Percentiles rank a stretch among this genome's conserved stretches.
These are phyloP conservation scores for Eustoma russellianum DNA, from an alignment of 257 asterid species.

Conservation along the genomic window DNA sequence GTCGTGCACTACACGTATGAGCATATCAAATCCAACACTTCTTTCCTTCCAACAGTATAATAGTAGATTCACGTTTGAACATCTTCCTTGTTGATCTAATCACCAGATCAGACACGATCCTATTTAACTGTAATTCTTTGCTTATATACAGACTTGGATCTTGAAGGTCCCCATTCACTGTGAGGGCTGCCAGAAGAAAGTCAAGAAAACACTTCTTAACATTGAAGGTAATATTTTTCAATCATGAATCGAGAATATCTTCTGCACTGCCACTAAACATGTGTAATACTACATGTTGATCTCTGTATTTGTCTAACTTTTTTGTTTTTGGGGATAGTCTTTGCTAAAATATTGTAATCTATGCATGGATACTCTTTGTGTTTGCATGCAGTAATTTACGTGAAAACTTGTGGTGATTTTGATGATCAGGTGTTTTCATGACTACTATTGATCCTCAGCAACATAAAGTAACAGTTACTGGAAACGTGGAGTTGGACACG, in stretches of 20 bases:
- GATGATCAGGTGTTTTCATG: conserved; percentile 46
- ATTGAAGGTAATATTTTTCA: conserved; percentile 37
- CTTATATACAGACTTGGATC: conserved; percentile 45
- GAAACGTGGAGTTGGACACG: conserved; percentile 44
- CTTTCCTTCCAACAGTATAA: background rate
- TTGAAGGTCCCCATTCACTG: conserved; percentile 68
- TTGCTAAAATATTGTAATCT: no score
- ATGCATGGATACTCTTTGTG: background rate
- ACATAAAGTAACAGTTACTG: conserved; percentile 49
- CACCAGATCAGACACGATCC: background rate
- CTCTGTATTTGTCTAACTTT: no score
- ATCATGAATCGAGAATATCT: no score
- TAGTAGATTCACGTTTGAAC: no score
- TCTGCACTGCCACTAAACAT: background rate
- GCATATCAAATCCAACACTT: conserved; percentile 25
- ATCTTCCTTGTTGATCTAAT: background rate
- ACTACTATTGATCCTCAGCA: conserved; percentile 48
- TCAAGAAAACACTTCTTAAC: conserved; percentile 54
- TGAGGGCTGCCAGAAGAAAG: conserved; percentile 67
- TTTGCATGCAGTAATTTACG: background rate
- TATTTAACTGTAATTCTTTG: background rate
- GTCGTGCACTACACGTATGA: no score
- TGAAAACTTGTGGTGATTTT: background rate
- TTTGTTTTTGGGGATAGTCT: no score
- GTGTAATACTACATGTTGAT: background rate